These are phyloP conservation scores for Colletotrichum shisoi DNA, from an alignment of 2,329 filamentous ascomycete genomes.

Conservation along the genomic window DNA sequence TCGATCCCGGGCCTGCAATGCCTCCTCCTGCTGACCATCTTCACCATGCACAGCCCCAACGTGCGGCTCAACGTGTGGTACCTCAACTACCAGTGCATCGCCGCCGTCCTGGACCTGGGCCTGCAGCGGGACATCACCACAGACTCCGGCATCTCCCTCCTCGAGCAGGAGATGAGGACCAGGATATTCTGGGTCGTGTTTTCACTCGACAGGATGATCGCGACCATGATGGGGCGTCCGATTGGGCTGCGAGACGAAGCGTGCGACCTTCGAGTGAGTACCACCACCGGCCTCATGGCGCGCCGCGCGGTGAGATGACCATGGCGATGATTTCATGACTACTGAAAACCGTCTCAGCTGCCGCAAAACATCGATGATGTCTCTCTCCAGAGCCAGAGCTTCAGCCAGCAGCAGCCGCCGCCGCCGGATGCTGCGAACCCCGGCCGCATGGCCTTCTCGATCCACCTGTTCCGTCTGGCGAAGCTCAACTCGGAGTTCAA, in stretches of 20 bases:
- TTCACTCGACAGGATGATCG: conserved; percentile 59
- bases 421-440: too few species aligned
- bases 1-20: conserved; percentile 60
- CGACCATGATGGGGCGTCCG: conserved; percentile 64
- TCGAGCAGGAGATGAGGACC: conserved; percentile 63
- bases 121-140: conserved; percentile 58
- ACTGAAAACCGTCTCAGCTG: conserved; percentile 43
- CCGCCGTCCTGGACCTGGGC: conserved; percentile 59
- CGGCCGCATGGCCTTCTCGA: conserved; percentile 48
- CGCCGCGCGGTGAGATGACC: not conserved
- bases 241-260: conserved; percentile 64
- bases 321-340: conserved; percentile 37
- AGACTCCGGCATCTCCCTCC: conserved; percentile 53
- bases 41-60: conserved; percentile 60
- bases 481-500: conserved; percentile 66
- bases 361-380: conserved; percentile 44
- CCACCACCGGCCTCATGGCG: too few species aligned
- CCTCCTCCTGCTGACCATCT: conserved; percentile 56
- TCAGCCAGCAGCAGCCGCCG: too few species aligned
- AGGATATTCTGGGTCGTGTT: conserved; percentile 65
- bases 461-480: conserved; percentile 59
- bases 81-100: conserved; percentile 63
- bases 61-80: conserved; percentile 62
- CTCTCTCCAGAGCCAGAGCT: conserved; percentile 31
- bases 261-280: conserved; percentile 58